Conservation (phyloP, 2,329 filamentous ascomycete genomes). For the Apiospora sp. region DNA sequence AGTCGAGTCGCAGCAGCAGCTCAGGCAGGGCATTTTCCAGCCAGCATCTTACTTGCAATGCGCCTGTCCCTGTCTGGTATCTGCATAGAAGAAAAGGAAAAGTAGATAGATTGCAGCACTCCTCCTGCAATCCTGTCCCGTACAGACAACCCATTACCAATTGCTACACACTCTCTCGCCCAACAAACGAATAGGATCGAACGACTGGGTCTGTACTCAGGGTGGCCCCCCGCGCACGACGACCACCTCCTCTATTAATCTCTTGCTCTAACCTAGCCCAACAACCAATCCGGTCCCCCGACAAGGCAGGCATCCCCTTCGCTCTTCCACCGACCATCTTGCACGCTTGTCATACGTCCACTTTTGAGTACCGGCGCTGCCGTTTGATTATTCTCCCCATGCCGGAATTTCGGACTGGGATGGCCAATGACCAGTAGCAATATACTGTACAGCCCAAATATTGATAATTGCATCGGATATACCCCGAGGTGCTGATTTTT, state of each 20-base stretch:
- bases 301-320: conserved; percentile 16
- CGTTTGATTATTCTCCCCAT: conserved; percentile 19
- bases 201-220: neutral
- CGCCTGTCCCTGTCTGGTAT: conserved; percentile 1
- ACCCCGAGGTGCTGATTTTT: conserved; percentile 18
- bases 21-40: neutral
- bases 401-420: conserved; percentile 15
- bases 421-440: conserved; percentile 18
- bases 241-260: conserved; percentile 12
- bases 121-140: neutral
- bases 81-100: conserved; percentile 1
- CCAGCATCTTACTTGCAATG: neutral
- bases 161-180: neutral
- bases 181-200: conserved; percentile 22
- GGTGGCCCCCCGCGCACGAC: conserved; percentile 4
- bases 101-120: neutral
- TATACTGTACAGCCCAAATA: conserved; percentile 1
- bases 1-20: neutral
- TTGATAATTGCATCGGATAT: conserved; percentile 13
- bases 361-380: conserved; percentile 23
- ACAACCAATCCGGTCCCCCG: conserved; percentile 10
- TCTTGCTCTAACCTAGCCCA: conserved; percentile 19
- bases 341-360: conserved; percentile 24
- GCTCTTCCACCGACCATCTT: conserved; percentile 7
- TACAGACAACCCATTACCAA: neutral